Conservation (phyloP, 2,329 filamentous ascomycete genomes). For the Drechmeria coniospora region DNA sequence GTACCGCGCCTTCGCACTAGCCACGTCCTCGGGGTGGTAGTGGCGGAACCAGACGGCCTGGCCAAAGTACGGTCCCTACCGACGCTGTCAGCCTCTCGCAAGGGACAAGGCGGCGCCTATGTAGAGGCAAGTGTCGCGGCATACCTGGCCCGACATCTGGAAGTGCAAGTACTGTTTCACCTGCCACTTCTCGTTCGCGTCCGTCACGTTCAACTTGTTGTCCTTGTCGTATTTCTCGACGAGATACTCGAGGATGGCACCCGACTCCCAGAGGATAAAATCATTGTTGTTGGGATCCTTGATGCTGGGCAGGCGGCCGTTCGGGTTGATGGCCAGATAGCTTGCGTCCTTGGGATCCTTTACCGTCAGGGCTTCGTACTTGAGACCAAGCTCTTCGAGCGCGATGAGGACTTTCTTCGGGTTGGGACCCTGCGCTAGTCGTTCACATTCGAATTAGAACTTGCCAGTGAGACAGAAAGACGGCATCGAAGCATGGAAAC, state of each 20-base stretch:
- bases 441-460: not conserved
- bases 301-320: constrained; percentile 18
- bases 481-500: not conserved
- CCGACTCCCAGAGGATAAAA: constrained; percentile 11
- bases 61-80: constrained; percentile 21
- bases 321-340: constrained; percentile 16
- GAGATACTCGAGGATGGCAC: constrained; percentile 16
- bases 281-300: constrained; percentile 19
- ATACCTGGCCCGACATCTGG: constrained; percentile 21
- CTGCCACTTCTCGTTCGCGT: constrained; percentile 12
- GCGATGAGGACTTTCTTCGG: constrained; percentile 17
- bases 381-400: constrained; percentile 20
- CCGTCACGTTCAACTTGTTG: constrained; percentile 11
- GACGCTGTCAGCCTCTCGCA: not conserved
- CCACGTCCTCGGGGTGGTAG: constrained; percentile 13
- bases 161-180: constrained; percentile 21
- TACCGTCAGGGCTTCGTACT: constrained; percentile 15
- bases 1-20: constrained; percentile 16
- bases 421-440: constrained; percentile 13
- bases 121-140: not conserved
- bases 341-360: constrained; percentile 11
- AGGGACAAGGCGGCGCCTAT: not conserved
- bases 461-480: not conserved
- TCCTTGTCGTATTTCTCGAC: constrained; percentile 14
- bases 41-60: constrained; percentile 16